Evolutionary conservation across 768 basidiomycete species (phyloP), one percentile per base, ranked within the genome.

Genomic region (Lentinula guzmanii): DNA sequence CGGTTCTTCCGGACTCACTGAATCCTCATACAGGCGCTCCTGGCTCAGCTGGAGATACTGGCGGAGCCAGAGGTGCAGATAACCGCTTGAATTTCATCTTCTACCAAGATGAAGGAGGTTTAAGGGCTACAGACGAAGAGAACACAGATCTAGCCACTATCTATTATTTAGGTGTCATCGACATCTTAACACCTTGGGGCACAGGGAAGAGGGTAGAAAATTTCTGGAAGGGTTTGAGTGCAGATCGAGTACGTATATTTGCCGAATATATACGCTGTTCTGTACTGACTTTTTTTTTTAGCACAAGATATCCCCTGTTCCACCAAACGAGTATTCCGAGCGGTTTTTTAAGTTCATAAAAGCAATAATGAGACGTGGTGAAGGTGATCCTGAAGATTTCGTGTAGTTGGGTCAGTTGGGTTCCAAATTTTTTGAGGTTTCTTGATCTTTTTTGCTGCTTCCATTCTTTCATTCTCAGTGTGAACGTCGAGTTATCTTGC

Each of bases 231-330:
- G 92, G 94, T 31, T 72, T 97, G 67, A 82, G 80, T 10, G 89
- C 90, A 37, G 95, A 97, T 77, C 76, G 90, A 66, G 95, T 97
- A 67, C 71, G 93, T 85, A 0, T n/a, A 60, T 64, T 57, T 46
- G 31, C 56, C 28, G 34, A 28, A n/a, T 41, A 56, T 66, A 28
- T 1, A 34, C 8, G 24, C 34, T 35, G 10, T 1, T 13, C 45
- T 52, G 13, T 53, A 13, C 7, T 45, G 46, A 51, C 31, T 21
- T 51, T 31, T 15, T 64, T 9, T 15, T 64, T 9, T 66, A 97
- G 94, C 93, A 95, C 69, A 95, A 91, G 70, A 98, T 98, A 66
- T 95, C 93, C 57, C 93, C 95, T 5, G 93, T 98, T 2, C 89
- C 89, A 2, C 94, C 97, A 0, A 66, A 74, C 6, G 91, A 95